Evolutionary conservation across 169 alveolate species (phyloP), one percentile per base, ranked within the genome.

Genomic region (Cryptosporidium canis): DNA sequence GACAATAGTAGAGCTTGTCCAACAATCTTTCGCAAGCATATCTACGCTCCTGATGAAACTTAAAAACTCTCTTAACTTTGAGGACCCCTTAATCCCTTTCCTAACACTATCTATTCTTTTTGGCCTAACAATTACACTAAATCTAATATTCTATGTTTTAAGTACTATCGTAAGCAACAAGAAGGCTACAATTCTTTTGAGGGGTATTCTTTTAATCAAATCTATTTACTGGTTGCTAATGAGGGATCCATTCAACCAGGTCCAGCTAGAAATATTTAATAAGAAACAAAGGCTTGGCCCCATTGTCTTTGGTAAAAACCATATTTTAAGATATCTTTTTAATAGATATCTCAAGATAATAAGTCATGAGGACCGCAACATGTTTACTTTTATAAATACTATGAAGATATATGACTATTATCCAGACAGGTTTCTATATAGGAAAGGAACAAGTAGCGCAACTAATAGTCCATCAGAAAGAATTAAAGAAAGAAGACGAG

Each of bases 1-100:
- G 21, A 43, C 61, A 21, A 44, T 77, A 29, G 87, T 61, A 1
- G 77, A 77, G 14, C 39, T 61, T n/a, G 87, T 77, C 14, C 87
- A 77, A n/a, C 64, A 53, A 9, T 58, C 77, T 39, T 77, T 77
- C 58, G 87, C 87, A 21, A 58, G 27, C 18, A 5, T 61, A 6
- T 56, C 77, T 5, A 77, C 70, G 9, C 24, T 77, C 8, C 12
- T 61, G 21, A 61, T 58, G 64, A 77, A 77, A 61, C 35, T 77
- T 39, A 77, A 77, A n/a, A 56, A 77, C 39, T 55, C 87, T 14
- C 64, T 77, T 39, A 77, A 77, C 37, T 77, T 77, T 43, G 87
- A 77, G 43, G 87, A 77, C 39, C 87, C 87, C 3, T 12, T 77
- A 11, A 16, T 77, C 11, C 87, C 87, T 24, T 39, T 66, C 11